Conservation (phyloP, 305 asterid genomes). For the Rubia tinctorum region DNA sequence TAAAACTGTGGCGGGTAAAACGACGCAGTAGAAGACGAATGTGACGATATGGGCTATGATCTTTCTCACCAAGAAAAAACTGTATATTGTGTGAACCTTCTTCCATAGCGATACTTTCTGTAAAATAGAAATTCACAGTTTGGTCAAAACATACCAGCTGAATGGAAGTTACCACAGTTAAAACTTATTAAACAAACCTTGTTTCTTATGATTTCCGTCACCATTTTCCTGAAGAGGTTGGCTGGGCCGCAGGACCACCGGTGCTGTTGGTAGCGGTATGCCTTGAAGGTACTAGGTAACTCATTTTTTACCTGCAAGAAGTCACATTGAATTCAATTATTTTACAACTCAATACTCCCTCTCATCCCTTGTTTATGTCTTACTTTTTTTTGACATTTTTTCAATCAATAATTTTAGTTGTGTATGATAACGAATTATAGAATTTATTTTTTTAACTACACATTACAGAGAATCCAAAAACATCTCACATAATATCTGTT, state of each 20-base stretch:
- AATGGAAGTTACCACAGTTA: neutral
- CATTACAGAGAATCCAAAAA: too few relatives aligned
- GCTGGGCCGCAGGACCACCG: constrained; percentile 87
- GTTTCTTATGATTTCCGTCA: constrained; percentile 51
- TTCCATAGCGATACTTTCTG: constrained; percentile 85
- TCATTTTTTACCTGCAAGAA: constrained; percentile 71
- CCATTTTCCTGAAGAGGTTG: constrained; percentile 68
- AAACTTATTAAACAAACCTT: constrained; percentile 35
- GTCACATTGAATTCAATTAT: neutral
- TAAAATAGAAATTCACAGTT: constrained; percentile 11
- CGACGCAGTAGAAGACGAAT: constrained; percentile 64
- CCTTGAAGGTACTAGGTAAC: constrained; percentile 71
- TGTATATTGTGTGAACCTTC: constrained; percentile 77
- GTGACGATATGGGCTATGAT: constrained; percentile 79
- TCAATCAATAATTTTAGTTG: too few relatives aligned
- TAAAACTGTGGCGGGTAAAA: constrained; percentile 71
- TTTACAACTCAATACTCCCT: too few relatives aligned
- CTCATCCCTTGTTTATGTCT: too few relatives aligned
- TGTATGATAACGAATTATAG: too few relatives aligned
- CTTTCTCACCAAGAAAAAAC: constrained; percentile 87
- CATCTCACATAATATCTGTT: too few relatives aligned
- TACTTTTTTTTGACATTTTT: too few relatives aligned
- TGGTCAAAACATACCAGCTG: neutral
- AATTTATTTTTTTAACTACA: too few relatives aligned
- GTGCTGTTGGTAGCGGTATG: constrained; percentile 65